Conservation (phyloP, 2,329 filamentous ascomycete species). For the Boeremia lycopersici region DNA sequence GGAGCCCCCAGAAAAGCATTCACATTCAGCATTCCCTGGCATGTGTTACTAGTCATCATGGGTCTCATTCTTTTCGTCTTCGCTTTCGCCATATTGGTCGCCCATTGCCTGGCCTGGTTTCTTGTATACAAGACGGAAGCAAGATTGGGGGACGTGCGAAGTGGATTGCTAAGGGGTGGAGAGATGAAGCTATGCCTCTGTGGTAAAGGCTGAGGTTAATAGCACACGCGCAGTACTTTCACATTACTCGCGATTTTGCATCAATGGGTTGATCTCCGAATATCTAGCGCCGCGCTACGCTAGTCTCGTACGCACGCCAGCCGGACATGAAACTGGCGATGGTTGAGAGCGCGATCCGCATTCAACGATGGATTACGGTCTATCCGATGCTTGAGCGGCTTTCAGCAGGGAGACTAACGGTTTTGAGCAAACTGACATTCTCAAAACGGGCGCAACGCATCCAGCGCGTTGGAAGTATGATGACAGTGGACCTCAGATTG, state of each 20-base stretch:
- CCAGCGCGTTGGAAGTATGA: neutral
- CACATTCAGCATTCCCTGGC: neutral
- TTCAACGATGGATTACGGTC: neutral
- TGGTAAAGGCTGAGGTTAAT: conserved; percentile 4
- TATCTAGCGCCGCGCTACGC: neutral
- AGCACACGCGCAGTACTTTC: neutral
- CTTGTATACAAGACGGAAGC: conserved; percentile 39
- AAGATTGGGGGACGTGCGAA: conserved; percentile 29
- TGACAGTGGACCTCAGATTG: neutral
- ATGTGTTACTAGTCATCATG: conserved; percentile 8
- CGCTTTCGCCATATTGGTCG: conserved; percentile 28
- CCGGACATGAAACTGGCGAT: neutral
- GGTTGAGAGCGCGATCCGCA: neutral
- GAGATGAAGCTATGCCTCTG: conserved; percentile 44
- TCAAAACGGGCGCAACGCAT: too few relatives aligned
- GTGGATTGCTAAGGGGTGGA: conserved; percentile 31
- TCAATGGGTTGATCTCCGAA: neutral
- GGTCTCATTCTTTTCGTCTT: conserved; percentile 24
- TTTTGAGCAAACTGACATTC: too few relatives aligned
- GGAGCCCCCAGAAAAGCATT: neutral
- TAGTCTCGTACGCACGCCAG: conserved; percentile 2
- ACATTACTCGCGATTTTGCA: neutral
- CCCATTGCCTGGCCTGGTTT: conserved; percentile 37
- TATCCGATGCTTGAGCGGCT: neutral
- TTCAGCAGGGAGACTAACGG: neutral